Conservation (phyloP, 2,329 filamentous ascomycete genomes). For the Aspergillus unguis region DNA sequence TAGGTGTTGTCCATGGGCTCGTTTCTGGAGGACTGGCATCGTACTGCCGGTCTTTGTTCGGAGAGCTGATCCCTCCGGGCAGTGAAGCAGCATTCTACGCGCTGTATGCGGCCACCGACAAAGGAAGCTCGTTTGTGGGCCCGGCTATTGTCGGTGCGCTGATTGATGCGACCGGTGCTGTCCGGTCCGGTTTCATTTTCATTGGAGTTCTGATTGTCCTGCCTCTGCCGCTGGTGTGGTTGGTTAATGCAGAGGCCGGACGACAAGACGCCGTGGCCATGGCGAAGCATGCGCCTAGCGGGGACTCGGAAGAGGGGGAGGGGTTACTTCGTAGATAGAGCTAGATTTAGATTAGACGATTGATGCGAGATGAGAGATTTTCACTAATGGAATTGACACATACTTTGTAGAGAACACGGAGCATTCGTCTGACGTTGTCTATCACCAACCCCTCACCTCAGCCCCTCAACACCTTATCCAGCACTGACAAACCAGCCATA, state of each 20-base stretch:
- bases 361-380: background rate
- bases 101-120: constrained; percentile 90
- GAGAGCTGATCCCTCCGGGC: constrained; percentile 82
- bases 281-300: constrained; percentile 23
- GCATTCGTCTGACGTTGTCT: background rate
- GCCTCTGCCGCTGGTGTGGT: constrained; percentile 75
- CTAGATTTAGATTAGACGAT: background rate
- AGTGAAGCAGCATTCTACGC: constrained; percentile 92
- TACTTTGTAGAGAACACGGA: background rate
- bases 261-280: constrained; percentile 32
- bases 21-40: constrained; percentile 80
- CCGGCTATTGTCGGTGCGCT: constrained; percentile 86
- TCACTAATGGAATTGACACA: background rate
- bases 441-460: background rate
- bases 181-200: constrained; percentile 84
- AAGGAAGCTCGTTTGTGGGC: constrained; percentile 84
- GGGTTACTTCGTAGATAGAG: constrained; percentile 20
- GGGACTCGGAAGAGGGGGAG: constrained; percentile 25
- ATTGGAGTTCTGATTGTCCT: constrained; percentile 74
- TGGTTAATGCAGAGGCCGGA: constrained; percentile 53
- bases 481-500: background rate
- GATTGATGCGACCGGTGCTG: constrained; percentile 72
- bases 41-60: constrained; percentile 84
- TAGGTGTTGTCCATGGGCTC: constrained; percentile 81
- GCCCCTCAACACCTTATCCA: background rate